These are phyloP conservation scores for Ganoderma lingzhi DNA, from an alignment of 1,284 basidiomycete genomes.

Conservation along the genomic window DNA sequence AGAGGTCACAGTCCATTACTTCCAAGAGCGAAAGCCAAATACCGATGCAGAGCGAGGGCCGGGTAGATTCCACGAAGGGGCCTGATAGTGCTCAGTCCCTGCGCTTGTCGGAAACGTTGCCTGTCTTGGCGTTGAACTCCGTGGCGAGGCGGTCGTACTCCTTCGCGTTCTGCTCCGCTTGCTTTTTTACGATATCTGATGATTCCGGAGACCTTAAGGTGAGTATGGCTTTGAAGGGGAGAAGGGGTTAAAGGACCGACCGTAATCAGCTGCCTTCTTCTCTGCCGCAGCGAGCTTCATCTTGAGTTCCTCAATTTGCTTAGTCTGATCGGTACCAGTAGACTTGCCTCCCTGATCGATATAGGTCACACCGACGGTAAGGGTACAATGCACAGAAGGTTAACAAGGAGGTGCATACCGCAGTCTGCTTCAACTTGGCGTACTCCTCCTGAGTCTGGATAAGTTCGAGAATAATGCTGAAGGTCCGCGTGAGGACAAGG, in stretches of 20 bases:
- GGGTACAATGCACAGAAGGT: neutral
- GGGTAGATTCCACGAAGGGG: neutral
- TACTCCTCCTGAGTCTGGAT: constrained; percentile 92
- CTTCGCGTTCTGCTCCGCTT: constrained; percentile 76
- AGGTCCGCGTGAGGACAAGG: constrained; percentile 90
- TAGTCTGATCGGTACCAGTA: constrained; percentile 54
- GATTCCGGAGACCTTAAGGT: neutral
- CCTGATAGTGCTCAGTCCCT: constrained; percentile 41
- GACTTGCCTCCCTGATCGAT: constrained; percentile 33
- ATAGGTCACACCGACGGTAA: neutral
- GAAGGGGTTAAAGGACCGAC: constrained; percentile 49
- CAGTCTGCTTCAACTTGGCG: constrained; percentile 76
- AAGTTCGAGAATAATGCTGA: constrained; percentile 91
- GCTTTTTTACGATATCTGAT: constrained; percentile 83
- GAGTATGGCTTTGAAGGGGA: neutral
- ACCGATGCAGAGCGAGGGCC: neutral
- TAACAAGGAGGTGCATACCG: constrained; percentile 47
- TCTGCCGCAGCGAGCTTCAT: constrained; percentile 56
- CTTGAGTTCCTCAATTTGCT: constrained; percentile 74
- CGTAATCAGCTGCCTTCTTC: constrained; percentile 72
- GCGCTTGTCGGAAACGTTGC: constrained; percentile 58
- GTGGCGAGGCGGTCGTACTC: constrained; percentile 87
- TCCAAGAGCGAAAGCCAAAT: neutral
- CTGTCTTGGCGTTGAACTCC: constrained; percentile 78
- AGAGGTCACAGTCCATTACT: neutral